Conservation (phyloP, 2,329 filamentous ascomycete species). For the Fusarium nurragi region DNA sequence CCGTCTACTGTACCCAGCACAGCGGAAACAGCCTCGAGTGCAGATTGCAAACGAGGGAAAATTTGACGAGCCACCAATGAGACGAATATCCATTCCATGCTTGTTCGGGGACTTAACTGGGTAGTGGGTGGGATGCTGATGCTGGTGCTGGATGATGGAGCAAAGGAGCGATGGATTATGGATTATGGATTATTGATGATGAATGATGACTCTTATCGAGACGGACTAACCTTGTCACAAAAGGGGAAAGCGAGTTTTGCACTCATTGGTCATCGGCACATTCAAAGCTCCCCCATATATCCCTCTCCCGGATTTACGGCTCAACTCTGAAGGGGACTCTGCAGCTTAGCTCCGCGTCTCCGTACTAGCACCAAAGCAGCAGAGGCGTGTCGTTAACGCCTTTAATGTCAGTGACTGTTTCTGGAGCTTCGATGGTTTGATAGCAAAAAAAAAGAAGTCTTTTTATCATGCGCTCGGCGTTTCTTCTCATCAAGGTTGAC, state of each 20-base stretch:
- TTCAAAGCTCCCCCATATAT: not conserved
- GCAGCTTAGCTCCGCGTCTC: conserved; percentile 23
- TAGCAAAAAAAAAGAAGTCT: not conserved
- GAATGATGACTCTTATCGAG: conserved; percentile 43
- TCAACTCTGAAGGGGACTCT: conserved; percentile 14
- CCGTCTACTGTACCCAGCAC: conserved; percentile 23
- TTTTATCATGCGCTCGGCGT: conserved; percentile 4
- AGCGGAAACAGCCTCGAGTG: conserved; percentile 1
- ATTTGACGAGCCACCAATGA: conserved; percentile 12
- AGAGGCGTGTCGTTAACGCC: conserved; percentile 23
- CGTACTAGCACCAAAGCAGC: conserved; percentile 11
- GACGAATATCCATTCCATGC: not conserved
- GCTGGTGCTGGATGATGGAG: not conserved
- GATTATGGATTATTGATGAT: conserved; percentile 27
- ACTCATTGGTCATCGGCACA: conserved; percentile 19
- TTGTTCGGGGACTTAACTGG: no score
- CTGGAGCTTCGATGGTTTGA: conserved; percentile 9
- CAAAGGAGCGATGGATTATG: not conserved
- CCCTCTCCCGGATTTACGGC: conserved; percentile 42
- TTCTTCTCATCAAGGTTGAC: conserved; percentile 2
- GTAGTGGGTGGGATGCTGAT: not conserved
- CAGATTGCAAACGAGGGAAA: not conserved
- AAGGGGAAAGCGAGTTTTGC: not conserved
- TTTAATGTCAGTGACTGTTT: not conserved
- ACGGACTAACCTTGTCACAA: not conserved